phyloP scores from a whole-genome alignment of 768 basidiomycete species.

The Tricholoma sp. region DNA sequence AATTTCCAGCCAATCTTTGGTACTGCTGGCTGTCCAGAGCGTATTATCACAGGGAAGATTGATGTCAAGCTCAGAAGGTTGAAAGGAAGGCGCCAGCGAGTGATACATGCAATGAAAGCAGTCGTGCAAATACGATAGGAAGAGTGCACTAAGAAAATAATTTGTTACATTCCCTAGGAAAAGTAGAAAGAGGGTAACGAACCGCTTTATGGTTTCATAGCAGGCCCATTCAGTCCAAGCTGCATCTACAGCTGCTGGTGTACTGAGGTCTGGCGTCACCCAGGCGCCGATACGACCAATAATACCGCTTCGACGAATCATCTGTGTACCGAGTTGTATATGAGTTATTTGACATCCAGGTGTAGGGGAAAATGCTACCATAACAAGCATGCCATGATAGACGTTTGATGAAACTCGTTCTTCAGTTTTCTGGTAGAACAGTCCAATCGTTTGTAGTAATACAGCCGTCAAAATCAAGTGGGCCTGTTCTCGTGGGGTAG shows the following conservation, averaged over 20 bases:
- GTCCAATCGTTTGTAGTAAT: constrained; percentile 54
- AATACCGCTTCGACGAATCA: constrained; percentile 43
- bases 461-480: constrained; percentile 43
- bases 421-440: constrained; percentile 46
- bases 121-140: constrained; percentile 54
- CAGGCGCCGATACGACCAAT: constrained; percentile 41
- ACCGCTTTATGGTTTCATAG: constrained; percentile 58
- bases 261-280: constrained; percentile 34
- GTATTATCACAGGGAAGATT: constrained; percentile 53
- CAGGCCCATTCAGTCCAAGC: constrained; percentile 55
- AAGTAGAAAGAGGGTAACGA: constrained; percentile 10
- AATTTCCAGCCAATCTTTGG: constrained; percentile 44
- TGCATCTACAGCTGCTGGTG: constrained; percentile 29
- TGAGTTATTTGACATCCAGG: background rate
- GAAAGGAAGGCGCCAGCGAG: constrained; percentile 41
- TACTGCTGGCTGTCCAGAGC: constrained; percentile 45
- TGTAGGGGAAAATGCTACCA: constrained; percentile 32
- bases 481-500: constrained; percentile 31
- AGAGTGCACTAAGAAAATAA: constrained; percentile 31
- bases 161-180: constrained; percentile 6
- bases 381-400: constrained; percentile 59
- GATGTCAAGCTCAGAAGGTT: constrained; percentile 41
- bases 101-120: constrained; percentile 53
- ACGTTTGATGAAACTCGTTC: constrained; percentile 43
- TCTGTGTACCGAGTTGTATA: constrained; percentile 20